A percentile compares a stretch with the other conserved stretches of the same genome.
These are phyloP conservation scores for Scytalidium lignicola DNA, from an alignment of 2,329 filamentous ascomycete species.

Conservation along the genomic window DNA sequence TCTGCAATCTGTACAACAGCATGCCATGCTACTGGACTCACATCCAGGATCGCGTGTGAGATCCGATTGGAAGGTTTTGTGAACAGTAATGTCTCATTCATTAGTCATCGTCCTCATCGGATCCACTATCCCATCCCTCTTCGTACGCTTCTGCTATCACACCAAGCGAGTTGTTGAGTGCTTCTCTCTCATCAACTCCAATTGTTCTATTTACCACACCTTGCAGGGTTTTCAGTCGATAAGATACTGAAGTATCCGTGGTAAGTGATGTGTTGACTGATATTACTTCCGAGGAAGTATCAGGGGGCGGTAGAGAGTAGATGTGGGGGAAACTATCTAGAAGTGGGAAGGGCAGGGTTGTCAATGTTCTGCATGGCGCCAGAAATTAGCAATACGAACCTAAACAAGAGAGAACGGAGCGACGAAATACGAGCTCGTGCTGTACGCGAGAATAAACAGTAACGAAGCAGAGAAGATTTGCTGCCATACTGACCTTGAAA, in stretches of 20 bases:
- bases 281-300: slow-evolving; percentile 34
- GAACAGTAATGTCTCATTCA: neutral
- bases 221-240: slow-evolving; percentile 62
- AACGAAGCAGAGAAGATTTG: neutral
- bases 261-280: slow-evolving; percentile 58
- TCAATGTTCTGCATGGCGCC: slow-evolving; percentile 34
- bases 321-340: slow-evolving; percentile 81
- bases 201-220: slow-evolving; percentile 58
- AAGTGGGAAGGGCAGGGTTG: slow-evolving; percentile 62
- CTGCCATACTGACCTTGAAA: slow-evolving; percentile 23
- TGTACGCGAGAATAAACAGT: no score
- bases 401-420: slow-evolving; percentile 2
- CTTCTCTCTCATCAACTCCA: slow-evolving; percentile 74
- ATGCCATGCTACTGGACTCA: neutral
- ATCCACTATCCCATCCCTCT: slow-evolving; percentile 79
- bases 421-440: neutral
- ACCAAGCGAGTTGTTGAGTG: slow-evolving; percentile 72
- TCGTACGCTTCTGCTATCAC: slow-evolving; percentile 84
- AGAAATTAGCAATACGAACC: slow-evolving; percentile 31
- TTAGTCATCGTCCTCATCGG: slow-evolving; percentile 59
- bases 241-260: slow-evolving; percentile 69
- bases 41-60: neutral
- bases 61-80: neutral
- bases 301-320: slow-evolving; percentile 41
- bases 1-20: neutral